Evolutionary conservation across 2,329 filamentous ascomycete species (phyloP).

Genomic region (Hypoxylon sp.): DNA sequence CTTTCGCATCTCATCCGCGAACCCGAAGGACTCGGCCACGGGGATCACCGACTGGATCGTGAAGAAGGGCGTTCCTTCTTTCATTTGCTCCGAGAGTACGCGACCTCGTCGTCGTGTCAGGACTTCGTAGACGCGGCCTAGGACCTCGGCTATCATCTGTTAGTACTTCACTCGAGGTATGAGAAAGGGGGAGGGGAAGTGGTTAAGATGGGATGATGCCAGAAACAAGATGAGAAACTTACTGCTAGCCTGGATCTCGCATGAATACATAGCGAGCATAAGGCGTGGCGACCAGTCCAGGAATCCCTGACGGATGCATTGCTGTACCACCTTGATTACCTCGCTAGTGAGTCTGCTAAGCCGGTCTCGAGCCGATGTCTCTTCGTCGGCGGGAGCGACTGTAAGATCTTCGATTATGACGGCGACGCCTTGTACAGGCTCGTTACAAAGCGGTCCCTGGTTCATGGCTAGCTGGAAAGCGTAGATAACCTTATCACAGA

Average conservation of each 20-base stretch:
- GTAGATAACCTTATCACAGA: constrained; percentile 91
- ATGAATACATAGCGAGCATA: constrained; percentile 96
- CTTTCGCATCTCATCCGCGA: constrained; percentile 96
- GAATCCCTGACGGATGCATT: constrained; percentile 87
- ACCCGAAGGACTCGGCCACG: constrained; percentile 95
- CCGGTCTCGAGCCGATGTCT: constrained; percentile 72
- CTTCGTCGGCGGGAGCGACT: constrained; percentile 69
- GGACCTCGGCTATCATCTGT: constrained; percentile 79
- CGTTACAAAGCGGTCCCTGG: constrained; percentile 91
- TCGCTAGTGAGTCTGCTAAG: constrained; percentile 90
- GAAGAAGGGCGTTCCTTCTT: constrained; percentile 96
- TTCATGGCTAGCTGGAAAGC: constrained; percentile 93
- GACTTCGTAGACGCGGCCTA: constrained; percentile 96
- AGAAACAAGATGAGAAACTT: constrained; percentile 54
- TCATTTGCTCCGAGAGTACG: constrained; percentile 91
- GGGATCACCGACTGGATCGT: constrained; percentile 90
- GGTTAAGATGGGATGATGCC: background rate
- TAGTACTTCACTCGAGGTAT: constrained; percentile 34
- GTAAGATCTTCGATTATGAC: constrained; percentile 88
- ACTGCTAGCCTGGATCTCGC: constrained; percentile 96
- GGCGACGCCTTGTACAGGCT: constrained; percentile 93
- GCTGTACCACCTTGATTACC: constrained; percentile 89
- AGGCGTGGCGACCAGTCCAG: constrained; percentile 97
- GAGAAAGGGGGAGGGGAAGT: constrained; percentile 4
- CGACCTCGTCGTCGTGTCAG: constrained; percentile 92